Evolutionary conservation across 164 flowering plant species (phyloP).

Genomic region (Nelumbo lutea): DNA sequence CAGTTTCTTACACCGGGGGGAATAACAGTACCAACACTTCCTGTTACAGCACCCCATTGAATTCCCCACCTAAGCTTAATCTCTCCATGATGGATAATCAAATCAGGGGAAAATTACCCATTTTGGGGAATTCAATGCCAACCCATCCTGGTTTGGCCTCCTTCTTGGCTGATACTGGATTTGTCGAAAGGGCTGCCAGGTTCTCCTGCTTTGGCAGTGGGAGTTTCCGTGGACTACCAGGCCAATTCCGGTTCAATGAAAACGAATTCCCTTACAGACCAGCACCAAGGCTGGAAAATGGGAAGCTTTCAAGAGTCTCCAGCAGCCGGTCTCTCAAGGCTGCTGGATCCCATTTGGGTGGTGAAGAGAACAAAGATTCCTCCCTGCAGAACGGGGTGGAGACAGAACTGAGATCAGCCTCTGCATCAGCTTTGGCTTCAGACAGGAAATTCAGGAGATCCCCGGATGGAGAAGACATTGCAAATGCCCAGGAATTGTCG

Average conservation of each 20-base stretch:
- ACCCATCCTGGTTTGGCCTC: slow-evolving; percentile 36
- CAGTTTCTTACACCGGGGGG: slow-evolving; percentile 17
- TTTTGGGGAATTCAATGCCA: slow-evolving; percentile 20
- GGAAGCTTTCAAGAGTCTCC: slow-evolving; percentile 47
- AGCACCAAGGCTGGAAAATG: slow-evolving; percentile 19
- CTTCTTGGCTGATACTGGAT: slow-evolving; percentile 68
- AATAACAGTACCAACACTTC: slow-evolving; percentile 39
- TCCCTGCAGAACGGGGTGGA: slow-evolving; percentile 21
- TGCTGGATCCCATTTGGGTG: slow-evolving; percentile 34
- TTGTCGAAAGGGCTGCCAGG: slow-evolving; percentile 81
- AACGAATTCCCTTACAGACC: slow-evolving; percentile 31
- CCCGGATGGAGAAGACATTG: slow-evolving; percentile 23
- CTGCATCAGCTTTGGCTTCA: slow-evolving; percentile 6
- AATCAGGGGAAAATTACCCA: slow-evolving; percentile 25
- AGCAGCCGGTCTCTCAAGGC: slow-evolving; percentile 52
- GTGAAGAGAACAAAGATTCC: slow-evolving; percentile 14
- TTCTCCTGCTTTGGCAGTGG: slow-evolving; percentile 62
- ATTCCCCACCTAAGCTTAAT: slow-evolving; percentile 65
- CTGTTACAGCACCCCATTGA: slow-evolving; percentile 56
- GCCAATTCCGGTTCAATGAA: slow-evolving; percentile 31
- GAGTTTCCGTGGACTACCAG: slow-evolving; percentile 33
- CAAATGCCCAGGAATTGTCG: slow-evolving; percentile 20
- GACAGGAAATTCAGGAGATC: slow-evolving; percentile 20
- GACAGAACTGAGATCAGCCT: slow-evolving; percentile 20
- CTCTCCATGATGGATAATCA: slow-evolving; percentile 38